Evolutionary conservation across 148 eudicot genomes (phyloP).

Genomic region (Fagopyrum tataricum): DNA sequence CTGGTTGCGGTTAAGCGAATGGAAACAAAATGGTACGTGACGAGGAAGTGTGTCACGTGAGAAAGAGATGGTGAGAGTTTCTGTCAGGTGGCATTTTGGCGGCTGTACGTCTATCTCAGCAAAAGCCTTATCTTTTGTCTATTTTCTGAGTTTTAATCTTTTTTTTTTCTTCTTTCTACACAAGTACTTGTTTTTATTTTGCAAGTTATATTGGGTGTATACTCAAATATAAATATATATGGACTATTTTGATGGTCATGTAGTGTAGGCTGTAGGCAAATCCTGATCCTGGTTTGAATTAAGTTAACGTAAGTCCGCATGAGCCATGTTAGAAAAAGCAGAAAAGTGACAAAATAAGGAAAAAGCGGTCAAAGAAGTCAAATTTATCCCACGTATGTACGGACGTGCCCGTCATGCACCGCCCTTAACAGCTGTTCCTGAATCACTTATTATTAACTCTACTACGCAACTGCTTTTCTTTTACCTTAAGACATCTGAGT

Average conservation of each 20-base stretch:
- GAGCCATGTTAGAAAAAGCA: neutral
- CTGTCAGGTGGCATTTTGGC: conserved; percentile 4
- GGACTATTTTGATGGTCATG: neutral
- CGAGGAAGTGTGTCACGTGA: neutral
- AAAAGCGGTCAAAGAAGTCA: neutral
- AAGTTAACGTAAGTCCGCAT: neutral
- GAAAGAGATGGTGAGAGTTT: neutral
- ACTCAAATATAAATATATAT: neutral
- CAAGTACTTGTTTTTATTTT: neutral
- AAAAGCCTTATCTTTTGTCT: neutral
- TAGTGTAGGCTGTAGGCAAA: no score
- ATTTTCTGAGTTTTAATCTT: neutral
- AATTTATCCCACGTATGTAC: conserved; percentile 1
- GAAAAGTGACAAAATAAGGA: neutral
- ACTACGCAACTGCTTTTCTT: neutral
- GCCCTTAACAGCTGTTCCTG: neutral
- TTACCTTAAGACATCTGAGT: no score
- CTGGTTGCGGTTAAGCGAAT: neutral
- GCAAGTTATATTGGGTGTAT: neutral
- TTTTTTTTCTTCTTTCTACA: neutral
- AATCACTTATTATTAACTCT: no score
- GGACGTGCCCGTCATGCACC: conserved; percentile 10
- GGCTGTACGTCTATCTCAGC: neutral
- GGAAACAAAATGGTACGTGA: neutral
- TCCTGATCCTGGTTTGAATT: no score